These are phyloP conservation scores for Hypseocharis bilobata DNA, from an alignment of 441 rosid genomes.

Conservation along the genomic window DNA sequence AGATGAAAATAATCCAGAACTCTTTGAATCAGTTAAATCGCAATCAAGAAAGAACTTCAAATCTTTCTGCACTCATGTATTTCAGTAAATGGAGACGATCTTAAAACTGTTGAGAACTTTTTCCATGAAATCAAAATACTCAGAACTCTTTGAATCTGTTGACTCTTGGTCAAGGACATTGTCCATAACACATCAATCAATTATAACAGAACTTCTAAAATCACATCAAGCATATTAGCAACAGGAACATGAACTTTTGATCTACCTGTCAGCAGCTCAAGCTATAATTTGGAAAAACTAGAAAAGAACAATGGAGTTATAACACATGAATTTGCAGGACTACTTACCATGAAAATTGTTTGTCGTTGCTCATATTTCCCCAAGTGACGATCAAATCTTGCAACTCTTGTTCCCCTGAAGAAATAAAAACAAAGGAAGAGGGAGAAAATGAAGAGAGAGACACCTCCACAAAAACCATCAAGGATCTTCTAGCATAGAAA, in stretches of 20 bases:
- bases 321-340: not conserved
- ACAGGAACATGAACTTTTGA: not conserved
- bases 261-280: not conserved
- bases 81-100: not conserved
- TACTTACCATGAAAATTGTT: conserved; percentile 2
- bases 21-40: too few species aligned
- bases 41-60: too few species aligned
- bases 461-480: not conserved
- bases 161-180: not conserved
- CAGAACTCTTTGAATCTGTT: not conserved
- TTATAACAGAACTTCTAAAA: not conserved
- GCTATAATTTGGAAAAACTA: not conserved
- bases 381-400: not conserved
- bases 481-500: not conserved
- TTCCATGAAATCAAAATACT: not conserved
- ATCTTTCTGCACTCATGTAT: not conserved
- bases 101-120: not conserved
- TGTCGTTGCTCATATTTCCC: not conserved
- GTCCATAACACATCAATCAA: not conserved
- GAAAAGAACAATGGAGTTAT: not conserved
- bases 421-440: not conserved
- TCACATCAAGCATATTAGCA: not conserved
- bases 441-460: not conserved
- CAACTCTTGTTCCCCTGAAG: not conserved
- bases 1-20: too few species aligned